Conservation (phyloP, 495 filamentous ascomycete species). For the Penicillium canescens region DNA sequence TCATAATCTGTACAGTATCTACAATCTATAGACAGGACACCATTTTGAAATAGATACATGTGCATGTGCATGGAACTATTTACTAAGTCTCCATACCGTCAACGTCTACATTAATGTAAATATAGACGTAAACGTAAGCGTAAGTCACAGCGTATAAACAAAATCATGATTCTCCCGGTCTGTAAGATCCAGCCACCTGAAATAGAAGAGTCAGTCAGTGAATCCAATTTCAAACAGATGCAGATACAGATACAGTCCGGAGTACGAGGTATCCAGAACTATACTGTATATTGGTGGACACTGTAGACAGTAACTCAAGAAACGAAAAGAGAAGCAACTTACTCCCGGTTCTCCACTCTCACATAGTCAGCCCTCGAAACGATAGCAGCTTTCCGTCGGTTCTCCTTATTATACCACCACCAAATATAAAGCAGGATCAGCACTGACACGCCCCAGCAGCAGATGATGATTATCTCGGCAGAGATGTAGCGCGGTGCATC, state of each 20-base stretch:
- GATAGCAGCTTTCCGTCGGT: slow-evolving; percentile 57
- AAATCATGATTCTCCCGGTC: slow-evolving; percentile 49
- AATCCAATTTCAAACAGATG: background rate
- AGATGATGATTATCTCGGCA: slow-evolving; percentile 67
- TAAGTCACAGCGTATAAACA: slow-evolving; percentile 31
- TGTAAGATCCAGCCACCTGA: slow-evolving; percentile 55
- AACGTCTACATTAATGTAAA: too few species aligned
- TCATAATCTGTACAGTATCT: too few species aligned
- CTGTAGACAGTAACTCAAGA: too few species aligned
- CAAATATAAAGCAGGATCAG: slow-evolving; percentile 61
- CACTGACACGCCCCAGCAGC: slow-evolving; percentile 59
- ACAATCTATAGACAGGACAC: too few species aligned
- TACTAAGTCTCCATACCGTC: too few species aligned
- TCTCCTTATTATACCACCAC: slow-evolving; percentile 61
- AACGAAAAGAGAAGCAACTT: slow-evolving; percentile 10
- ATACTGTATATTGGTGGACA: too few species aligned
- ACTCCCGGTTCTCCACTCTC: slow-evolving; percentile 68
- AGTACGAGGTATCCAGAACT: too few species aligned
- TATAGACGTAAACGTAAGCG: too few species aligned
- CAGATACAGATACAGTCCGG: too few species aligned
- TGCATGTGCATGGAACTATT: too few species aligned
- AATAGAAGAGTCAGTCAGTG: background rate
- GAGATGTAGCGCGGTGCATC: slow-evolving; percentile 64
- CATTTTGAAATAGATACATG: too few species aligned
- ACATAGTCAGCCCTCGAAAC: slow-evolving; percentile 57